Conservation (phyloP, 225 moss, liverwort and hornwort species). For the Pseudisothecium myosuroides region DNA sequence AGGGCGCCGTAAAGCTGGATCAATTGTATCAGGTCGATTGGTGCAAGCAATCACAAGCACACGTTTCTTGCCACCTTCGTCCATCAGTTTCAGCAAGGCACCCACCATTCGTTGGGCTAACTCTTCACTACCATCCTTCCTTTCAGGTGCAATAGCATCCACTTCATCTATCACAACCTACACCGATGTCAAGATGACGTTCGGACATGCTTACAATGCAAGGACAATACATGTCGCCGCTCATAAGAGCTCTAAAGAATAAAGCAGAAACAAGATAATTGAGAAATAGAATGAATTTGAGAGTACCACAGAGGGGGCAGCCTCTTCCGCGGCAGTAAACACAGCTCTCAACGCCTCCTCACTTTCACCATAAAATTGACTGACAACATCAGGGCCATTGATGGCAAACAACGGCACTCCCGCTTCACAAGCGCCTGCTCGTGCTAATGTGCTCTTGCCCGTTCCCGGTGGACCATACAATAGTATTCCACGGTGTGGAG, state of each 20-base stretch:
- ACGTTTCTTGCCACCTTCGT: slow-evolving; percentile 63
- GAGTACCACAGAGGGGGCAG: slow-evolving; percentile 83
- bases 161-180: slow-evolving; percentile 97
- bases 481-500: slow-evolving; percentile 77
- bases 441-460: slow-evolving; percentile 89
- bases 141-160: slow-evolving; percentile 85
- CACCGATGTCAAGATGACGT: background rate
- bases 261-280: background rate
- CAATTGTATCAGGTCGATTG: slow-evolving; percentile 86
- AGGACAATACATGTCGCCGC: background rate
- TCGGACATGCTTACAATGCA: background rate
- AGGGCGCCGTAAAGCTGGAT: slow-evolving; percentile 89
- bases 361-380: slow-evolving; percentile 90
- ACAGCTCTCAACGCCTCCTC: slow-evolving; percentile 68
- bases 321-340: slow-evolving; percentile 62
- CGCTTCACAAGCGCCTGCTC: slow-evolving; percentile 96
- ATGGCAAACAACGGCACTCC: slow-evolving; percentile 72
- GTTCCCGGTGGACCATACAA: slow-evolving; percentile 92
- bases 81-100: slow-evolving; percentile 75
- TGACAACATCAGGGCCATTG: slow-evolving; percentile 91
- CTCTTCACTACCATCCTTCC: slow-evolving; percentile 83
- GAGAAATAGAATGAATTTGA: background rate
- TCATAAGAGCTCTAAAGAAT: background rate
- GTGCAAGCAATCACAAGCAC: slow-evolving; percentile 86
- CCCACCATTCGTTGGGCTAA: slow-evolving; percentile 85